These are phyloP conservation scores for Rickenella mellea DNA, from an alignment of 768 basidiomycete species.

Conservation along the genomic window DNA sequence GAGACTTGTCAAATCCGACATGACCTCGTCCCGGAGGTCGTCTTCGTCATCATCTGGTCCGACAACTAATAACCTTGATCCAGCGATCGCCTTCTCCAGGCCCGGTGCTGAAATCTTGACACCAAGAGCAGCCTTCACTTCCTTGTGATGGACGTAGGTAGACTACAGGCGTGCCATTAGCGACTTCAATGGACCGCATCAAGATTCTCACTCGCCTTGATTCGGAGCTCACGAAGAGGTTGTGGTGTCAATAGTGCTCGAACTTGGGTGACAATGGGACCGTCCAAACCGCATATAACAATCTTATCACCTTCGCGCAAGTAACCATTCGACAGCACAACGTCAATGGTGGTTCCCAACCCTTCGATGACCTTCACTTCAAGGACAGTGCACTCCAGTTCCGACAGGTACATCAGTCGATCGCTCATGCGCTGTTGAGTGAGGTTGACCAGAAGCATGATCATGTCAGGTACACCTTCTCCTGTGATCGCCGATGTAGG, in stretches of 20 bases:
- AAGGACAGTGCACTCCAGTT: slow-evolving; percentile 94
- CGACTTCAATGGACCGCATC: not conserved
- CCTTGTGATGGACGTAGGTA: slow-evolving; percentile 93
- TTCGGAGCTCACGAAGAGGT: slow-evolving; percentile 86
- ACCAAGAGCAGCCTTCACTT: slow-evolving; percentile 93
- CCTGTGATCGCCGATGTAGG: slow-evolving; percentile 98
- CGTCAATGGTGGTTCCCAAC: slow-evolving; percentile 94
- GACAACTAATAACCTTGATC: slow-evolving; percentile 84
- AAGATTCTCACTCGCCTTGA: slow-evolving; percentile 55
- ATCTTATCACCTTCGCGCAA: slow-evolving; percentile 88
- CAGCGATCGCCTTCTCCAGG: slow-evolving; percentile 96
- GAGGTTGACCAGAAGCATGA: slow-evolving; percentile 94
- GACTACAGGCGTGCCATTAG: slow-evolving; percentile 42
- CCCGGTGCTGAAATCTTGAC: slow-evolving; percentile 94
- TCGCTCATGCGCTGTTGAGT: slow-evolving; percentile 98
- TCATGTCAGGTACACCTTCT: slow-evolving; percentile 98
- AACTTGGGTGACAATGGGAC: slow-evolving; percentile 91
- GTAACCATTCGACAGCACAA: slow-evolving; percentile 90
- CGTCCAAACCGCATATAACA: slow-evolving; percentile 93
- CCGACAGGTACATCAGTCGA: slow-evolving; percentile 94
- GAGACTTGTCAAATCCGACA: slow-evolving; percentile 88
- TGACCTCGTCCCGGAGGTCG: slow-evolving; percentile 87
- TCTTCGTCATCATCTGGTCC: slow-evolving; percentile 97
- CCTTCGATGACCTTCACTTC: slow-evolving; percentile 99
- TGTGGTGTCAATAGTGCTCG: slow-evolving; percentile 94